Evolutionary conservation across 805 yeast genomes (phyloP), one percentile per base, ranked within the genome.

Genomic region (Jamesozyma piceae): DNA sequence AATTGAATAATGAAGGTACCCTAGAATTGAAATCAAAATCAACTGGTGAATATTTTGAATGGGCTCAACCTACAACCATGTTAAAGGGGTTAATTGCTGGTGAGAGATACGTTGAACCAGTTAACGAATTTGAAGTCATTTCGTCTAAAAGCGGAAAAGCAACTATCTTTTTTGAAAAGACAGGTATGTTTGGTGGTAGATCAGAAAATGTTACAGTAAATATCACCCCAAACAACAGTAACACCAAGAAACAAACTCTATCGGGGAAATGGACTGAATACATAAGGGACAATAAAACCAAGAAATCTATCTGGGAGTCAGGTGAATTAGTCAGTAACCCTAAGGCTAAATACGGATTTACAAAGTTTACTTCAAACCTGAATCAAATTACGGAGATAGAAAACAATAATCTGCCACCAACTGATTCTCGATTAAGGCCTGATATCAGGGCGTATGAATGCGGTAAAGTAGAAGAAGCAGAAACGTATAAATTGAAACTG

Each of bases 81-180:
- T 65, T 92, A 52, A 81, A 90, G 54, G 90, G 90, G 57, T 72
- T 92, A 37, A 78, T 92, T 53, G 95, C 97, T 1, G 97, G 98
- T 21, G 98, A 92, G 54, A 83, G 87, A 60, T 92, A 89, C 61
- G 71, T 86, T 13, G 98, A 92, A 58, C 98, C 98, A 1, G 69
- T 73, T 2, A 79, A 85, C 15, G 63, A 78, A 2, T 69, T 86
- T 46, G 76, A 80, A 0, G 70, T 92, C 2, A 72, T 74, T 37
- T 76, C 88, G 2, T 75, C 86, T 2, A 67, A 66, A n/a, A 94
- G 94, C 0, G 69, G 72, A 33, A 75, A 70, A 47, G 85, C 95
- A 1, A 70, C 73, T 2, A 78, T 85, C 17, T 82, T 76, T 40
- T 92, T 85, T 67, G 82, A 86, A 46, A 71, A 78, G 37, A 82